Evolutionary conservation across 805 yeast species (phyloP).

Genomic region (Priceomyces fermenticarens): DNA sequence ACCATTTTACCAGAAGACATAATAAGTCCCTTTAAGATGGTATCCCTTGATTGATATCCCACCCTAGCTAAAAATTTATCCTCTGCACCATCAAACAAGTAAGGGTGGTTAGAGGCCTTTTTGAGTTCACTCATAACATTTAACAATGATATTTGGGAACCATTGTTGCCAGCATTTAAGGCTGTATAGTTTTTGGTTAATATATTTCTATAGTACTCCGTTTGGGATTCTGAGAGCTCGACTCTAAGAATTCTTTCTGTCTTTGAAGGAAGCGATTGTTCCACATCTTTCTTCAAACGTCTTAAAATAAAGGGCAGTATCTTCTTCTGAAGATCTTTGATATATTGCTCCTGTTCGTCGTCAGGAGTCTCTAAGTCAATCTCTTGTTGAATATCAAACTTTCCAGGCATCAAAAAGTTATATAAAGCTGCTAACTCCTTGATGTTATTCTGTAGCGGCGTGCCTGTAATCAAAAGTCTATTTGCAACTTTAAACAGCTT

Average conservation of each 20-base stretch:
- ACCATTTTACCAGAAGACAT: constrained; percentile 99
- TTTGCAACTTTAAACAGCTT: constrained; percentile 79
- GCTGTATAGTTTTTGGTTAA: constrained; percentile 91
- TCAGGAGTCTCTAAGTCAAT: constrained; percentile 91
- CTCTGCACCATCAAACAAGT: constrained; percentile 90
- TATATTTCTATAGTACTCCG: constrained; percentile 91
- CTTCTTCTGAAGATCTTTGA: constrained; percentile 77
- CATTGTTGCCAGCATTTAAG: constrained; percentile 74
- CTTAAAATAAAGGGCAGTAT: constrained; percentile 91
- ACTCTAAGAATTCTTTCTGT: constrained; percentile 94
- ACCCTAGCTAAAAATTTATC: constrained; percentile 69
- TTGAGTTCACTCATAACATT: constrained; percentile 95
- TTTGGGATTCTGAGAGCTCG: constrained; percentile 91
- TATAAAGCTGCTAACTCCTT: constrained; percentile 94
- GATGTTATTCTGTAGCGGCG: constrained; percentile 94
- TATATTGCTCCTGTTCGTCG: constrained; percentile 82
- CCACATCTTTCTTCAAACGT: constrained; percentile 94
- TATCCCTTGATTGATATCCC: constrained; percentile 67
- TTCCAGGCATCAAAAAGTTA: constrained; percentile 95
- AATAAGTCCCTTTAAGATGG: constrained; percentile 80
- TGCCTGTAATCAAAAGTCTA: constrained; percentile 90
- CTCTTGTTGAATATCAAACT: constrained; percentile 84
- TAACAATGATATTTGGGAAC: constrained; percentile 75
- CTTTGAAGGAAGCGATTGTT: constrained; percentile 92
- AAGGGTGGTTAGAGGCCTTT: constrained; percentile 97